These are phyloP conservation scores for Fraxinus sp. DNA, from an alignment of 305 asterid genomes.

Conservation along the genomic window DNA sequence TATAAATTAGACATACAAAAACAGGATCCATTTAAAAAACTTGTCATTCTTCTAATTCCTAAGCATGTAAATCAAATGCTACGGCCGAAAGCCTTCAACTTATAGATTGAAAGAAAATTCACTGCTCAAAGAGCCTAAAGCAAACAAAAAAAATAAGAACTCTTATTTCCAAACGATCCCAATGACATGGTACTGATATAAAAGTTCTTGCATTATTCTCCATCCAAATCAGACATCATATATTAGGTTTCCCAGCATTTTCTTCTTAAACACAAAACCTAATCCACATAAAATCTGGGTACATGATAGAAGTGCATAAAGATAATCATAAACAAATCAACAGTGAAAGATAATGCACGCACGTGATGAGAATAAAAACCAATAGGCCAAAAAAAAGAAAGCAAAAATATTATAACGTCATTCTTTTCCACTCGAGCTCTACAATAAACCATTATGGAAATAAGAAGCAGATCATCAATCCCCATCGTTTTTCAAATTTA, in stretches of 20 bases:
- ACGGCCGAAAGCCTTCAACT: not conserved
- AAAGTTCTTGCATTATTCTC: not conserved
- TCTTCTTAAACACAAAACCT: not conserved
- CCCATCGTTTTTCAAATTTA: no score
- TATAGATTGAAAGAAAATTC: not conserved
- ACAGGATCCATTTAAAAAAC: not conserved
- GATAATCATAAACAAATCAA: not conserved
- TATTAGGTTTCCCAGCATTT: not conserved
- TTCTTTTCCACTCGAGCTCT: no score
- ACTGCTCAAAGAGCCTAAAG: not conserved
- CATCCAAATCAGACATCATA: not conserved
- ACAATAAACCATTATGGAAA: no score
- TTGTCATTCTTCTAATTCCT: not conserved
- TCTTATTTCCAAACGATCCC: not conserved
- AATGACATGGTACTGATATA: not conserved
- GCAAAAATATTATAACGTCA: no score
- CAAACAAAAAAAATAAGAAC: not conserved
- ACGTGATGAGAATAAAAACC: no score
- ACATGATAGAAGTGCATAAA: no score
- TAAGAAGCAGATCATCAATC: no score
- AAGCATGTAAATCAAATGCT: not conserved
- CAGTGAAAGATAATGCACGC: no score
- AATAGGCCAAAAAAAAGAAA: no score
- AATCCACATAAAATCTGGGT: no score
- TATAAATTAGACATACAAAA: conserved; percentile 10